A percentile compares a stretch with the other conserved stretches of the same genome.
Conservation (phyloP, 306 rosid genomes). For the Malus sylvestris region DNA sequence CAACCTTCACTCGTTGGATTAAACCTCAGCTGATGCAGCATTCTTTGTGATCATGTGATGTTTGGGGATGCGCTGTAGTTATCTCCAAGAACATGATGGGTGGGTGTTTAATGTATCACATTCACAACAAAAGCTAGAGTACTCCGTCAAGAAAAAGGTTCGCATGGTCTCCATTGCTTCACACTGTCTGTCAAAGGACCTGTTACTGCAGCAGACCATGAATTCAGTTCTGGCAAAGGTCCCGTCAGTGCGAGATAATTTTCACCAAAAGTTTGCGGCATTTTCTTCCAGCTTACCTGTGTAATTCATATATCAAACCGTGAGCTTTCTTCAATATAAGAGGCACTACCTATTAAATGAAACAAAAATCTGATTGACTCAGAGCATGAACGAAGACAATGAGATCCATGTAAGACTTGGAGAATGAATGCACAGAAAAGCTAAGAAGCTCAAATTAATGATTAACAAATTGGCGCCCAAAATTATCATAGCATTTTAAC, state of each 20-base stretch:
- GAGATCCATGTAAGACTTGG: not conserved
- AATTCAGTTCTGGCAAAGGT: slow-evolving; percentile 56
- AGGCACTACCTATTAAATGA: not conserved
- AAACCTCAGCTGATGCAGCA: not conserved
- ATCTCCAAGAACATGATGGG: slow-evolving; percentile 8
- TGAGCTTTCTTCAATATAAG: slow-evolving; percentile 11
- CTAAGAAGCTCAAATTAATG: not conserved
- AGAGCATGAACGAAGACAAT: not conserved
- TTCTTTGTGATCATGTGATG: not conserved
- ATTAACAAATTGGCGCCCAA: not conserved
- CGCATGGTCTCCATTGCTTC: slow-evolving; percentile 60
- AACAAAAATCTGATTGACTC: not conserved
- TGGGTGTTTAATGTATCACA: not conserved
- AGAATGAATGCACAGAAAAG: not conserved
- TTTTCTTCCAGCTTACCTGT: slow-evolving; percentile 86
- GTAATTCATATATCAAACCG: slow-evolving; percentile 19
- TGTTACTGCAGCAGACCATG: slow-evolving; percentile 69
- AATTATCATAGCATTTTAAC: not conserved
- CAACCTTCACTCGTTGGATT: not conserved
- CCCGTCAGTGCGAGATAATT: slow-evolving; percentile 84
- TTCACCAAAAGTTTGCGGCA: slow-evolving; percentile 51
- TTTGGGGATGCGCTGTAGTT: not conserved
- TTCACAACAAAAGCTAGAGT: not conserved
- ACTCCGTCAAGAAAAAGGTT: slow-evolving; percentile 4
- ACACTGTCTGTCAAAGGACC: slow-evolving; percentile 50